These are phyloP conservation scores for Daldinia loculata DNA, from an alignment of 495 filamentous ascomycete genomes.

Conservation along the genomic window DNA sequence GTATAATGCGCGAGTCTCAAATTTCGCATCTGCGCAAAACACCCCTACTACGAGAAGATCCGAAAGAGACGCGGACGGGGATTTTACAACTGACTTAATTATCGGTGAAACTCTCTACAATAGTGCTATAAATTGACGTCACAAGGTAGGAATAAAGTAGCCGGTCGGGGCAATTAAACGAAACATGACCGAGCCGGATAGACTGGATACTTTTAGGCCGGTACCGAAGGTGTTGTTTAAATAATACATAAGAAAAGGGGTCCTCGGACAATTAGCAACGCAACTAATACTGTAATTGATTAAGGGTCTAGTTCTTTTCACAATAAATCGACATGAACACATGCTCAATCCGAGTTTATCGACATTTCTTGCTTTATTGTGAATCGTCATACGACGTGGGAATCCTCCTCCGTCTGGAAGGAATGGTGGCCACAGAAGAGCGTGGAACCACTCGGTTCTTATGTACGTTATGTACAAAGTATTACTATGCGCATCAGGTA, in stretches of 20 bases:
- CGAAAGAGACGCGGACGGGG: not conserved
- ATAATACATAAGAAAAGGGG: not conserved
- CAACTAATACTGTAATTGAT: conserved; percentile 6
- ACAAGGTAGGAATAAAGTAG: conserved; percentile 1
- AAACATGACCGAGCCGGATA: conserved; percentile 25
- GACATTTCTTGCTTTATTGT: not conserved
- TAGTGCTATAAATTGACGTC: conserved; percentile 18
- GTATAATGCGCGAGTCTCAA: not conserved
- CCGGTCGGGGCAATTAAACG: conserved; percentile 29
- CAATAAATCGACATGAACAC: conserved; percentile 2
- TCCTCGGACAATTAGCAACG: not conserved
- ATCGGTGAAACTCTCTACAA: not conserved
- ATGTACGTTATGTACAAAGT: not conserved
- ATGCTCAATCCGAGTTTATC: conserved; percentile 2
- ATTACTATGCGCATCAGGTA: not conserved
- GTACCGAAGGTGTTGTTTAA: not conserved
- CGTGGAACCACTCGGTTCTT: conserved; percentile 18
- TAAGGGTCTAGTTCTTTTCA: not conserved
- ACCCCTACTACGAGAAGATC: not conserved
- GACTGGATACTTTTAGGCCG: conserved; percentile 7
- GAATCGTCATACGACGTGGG: conserved; percentile 19
- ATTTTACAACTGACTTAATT: not conserved
- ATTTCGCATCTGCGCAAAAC: conserved; percentile 30
- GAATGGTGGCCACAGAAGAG: conserved; percentile 31
- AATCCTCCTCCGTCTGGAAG: conserved; percentile 6